Percentiles rank a stretch among this genome's conserved stretches.
Evolutionary conservation across 257 asterid species (phyloP).

Genomic region (Solanum stenotomum): DNA sequence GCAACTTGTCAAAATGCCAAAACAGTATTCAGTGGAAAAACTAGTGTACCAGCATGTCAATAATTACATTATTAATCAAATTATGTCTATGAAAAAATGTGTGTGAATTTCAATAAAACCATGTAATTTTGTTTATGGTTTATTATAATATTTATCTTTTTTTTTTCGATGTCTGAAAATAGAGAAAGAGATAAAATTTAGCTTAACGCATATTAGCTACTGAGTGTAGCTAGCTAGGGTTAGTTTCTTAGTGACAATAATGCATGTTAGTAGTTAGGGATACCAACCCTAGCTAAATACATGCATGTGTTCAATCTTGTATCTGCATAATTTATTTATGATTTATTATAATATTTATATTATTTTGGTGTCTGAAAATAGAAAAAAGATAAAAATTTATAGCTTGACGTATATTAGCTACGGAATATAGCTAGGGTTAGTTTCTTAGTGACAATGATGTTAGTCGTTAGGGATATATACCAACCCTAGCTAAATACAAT

Average conservation of each 20-base stretch:
- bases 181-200: neutral
- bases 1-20: conserved; percentile 29
- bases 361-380: neutral
- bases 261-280: neutral
- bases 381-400: neutral
- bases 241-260: neutral
- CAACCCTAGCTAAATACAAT: neutral
- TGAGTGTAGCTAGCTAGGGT: neutral
- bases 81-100: neutral
- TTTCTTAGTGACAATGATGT: neutral
- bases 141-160: neutral
- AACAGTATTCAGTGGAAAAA: conserved; percentile 6
- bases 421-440: neutral
- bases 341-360: neutral
- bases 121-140: neutral
- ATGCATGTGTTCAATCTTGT: no score
- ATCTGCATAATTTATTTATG: neutral
- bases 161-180: neutral
- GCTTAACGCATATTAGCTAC: neutral
- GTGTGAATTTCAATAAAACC: neutral
- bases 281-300: neutral
- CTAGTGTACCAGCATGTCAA: neutral
- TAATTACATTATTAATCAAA: neutral
- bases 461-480: neutral
- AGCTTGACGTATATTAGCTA: neutral